phyloP scores from a whole-genome alignment of 306 rosid genomes.

The Benincasa hispida region DNA sequence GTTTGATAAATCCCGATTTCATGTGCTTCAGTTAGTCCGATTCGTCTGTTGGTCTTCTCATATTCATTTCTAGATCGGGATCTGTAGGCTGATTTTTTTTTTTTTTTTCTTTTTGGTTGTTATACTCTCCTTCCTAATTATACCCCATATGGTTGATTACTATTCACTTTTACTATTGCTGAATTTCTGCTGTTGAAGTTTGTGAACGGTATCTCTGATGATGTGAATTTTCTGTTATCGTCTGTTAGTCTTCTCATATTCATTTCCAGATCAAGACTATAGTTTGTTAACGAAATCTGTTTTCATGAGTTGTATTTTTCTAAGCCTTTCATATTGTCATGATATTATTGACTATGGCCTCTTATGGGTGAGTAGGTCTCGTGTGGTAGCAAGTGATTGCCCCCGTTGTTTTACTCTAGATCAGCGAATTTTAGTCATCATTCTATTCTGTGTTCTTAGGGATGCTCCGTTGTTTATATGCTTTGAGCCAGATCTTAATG shows the following conservation, averaged over 20 bases:
- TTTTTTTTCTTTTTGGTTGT: not conserved
- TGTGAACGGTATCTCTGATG: no score
- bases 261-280: no score
- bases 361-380: not conserved
- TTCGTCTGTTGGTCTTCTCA: not conserved
- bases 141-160: not conserved
- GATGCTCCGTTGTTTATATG: not conserved
- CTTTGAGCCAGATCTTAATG: not conserved
- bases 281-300: not conserved
- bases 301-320: not conserved
- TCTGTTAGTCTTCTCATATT: no score
- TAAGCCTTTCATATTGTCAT: not conserved
- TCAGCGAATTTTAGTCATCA: not conserved
- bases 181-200: no score
- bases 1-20: not conserved
- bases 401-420: not conserved
- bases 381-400: not conserved
- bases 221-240: not conserved
- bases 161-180: not conserved
- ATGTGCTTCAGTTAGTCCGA: not conserved
- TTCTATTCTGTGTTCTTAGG: not conserved
- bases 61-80: not conserved
- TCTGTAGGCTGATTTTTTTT: not conserved
- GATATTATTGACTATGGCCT: not conserved
- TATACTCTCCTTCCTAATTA: not conserved